phyloP scores from a whole-genome alignment of 805 yeast genomes.

The Teunomyces tritomae region DNA sequence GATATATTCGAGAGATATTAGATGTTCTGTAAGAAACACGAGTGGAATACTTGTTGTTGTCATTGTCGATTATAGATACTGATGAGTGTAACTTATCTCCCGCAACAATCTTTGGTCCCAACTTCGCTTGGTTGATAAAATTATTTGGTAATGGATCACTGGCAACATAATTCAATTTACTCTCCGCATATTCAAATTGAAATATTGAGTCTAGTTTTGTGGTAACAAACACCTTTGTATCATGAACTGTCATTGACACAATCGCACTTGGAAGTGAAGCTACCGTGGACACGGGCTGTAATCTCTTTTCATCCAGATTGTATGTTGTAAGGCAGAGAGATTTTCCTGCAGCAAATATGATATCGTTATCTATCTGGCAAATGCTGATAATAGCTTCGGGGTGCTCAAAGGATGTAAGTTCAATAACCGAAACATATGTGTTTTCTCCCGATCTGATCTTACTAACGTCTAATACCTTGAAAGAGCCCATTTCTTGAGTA shows the following conservation, averaged over 20 bases:
- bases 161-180: slow-evolving; percentile 12
- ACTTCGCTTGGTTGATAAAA: slow-evolving; percentile 27
- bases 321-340: slow-evolving; percentile 33
- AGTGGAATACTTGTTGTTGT: slow-evolving; percentile 5
- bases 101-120: slow-evolving; percentile 22
- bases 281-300: slow-evolving; percentile 25
- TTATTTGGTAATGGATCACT: slow-evolving; percentile 35
- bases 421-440: slow-evolving; percentile 21
- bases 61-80: slow-evolving; percentile 22
- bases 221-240: slow-evolving; percentile 21
- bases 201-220: slow-evolving; percentile 36
- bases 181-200: slow-evolving; percentile 20
- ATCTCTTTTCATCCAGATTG: slow-evolving; percentile 27
- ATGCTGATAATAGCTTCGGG: slow-evolving; percentile 33
- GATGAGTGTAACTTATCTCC: slow-evolving; percentile 38
- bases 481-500: slow-evolving; percentile 19
- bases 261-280: slow-evolving; percentile 31
- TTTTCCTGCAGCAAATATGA: slow-evolving; percentile 31
- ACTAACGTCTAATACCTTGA: slow-evolving; percentile 35
- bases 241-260: slow-evolving; percentile 20
- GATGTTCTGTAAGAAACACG: slow-evolving; percentile 19
- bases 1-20: slow-evolving; percentile 33
- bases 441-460: slow-evolving; percentile 15
- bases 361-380: slow-evolving; percentile 30
- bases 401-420: slow-evolving; percentile 31